Percentiles rank a stretch among this genome's conserved stretches.
phyloP scores from a whole-genome alignment of 2,329 filamentous ascomycete species.

The Exophiala phaeomuriformis region DNA sequence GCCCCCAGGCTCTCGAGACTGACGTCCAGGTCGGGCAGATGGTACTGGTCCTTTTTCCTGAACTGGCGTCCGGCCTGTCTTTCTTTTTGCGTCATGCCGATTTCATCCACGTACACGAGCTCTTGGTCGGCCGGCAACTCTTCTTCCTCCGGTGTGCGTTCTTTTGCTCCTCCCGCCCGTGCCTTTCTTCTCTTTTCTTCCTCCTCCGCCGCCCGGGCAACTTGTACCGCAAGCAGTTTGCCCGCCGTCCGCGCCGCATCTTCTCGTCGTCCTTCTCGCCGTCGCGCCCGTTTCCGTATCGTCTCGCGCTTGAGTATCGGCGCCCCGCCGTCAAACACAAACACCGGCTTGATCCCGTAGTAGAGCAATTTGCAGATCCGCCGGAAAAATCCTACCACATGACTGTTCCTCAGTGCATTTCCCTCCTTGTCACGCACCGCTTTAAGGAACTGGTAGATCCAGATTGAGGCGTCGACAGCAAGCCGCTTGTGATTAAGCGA shows the following conservation, averaged over 20 bases:
- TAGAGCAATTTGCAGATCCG: conserved; percentile 96
- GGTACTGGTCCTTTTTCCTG: conserved; percentile 87
- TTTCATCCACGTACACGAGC: conserved; percentile 84
- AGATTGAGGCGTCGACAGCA: conserved; percentile 95
- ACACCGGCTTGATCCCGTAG: conserved; percentile 92
- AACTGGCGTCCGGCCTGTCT: conserved; percentile 64
- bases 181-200: conserved; percentile 59
- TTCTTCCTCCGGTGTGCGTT: conserved; percentile 47
- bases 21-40: conserved; percentile 75
- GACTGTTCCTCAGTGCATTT: conserved; percentile 89
- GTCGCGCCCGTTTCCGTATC: conserved; percentile 66
- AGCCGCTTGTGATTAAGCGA: conserved; percentile 94
- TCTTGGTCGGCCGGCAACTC: conserved; percentile 59
- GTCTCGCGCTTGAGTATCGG: conserved; percentile 87
- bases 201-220: conserved; percentile 83
- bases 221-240: conserved; percentile 85
- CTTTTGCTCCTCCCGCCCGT: conserved; percentile 33
- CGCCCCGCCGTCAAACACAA: conserved; percentile 95
- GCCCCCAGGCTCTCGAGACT: conserved; percentile 79
- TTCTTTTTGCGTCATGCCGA: conserved; percentile 71
- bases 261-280: conserved; percentile 80
- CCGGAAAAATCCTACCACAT: conserved; percentile 95
- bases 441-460: conserved; percentile 99
- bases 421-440: conserved; percentile 97
- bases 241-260: conserved; percentile 89